Evolutionary conservation across 176 grass and related monocot genomes (phyloP), one percentile per base, ranked within the genome.

Genomic region (Typha latifolia): DNA sequence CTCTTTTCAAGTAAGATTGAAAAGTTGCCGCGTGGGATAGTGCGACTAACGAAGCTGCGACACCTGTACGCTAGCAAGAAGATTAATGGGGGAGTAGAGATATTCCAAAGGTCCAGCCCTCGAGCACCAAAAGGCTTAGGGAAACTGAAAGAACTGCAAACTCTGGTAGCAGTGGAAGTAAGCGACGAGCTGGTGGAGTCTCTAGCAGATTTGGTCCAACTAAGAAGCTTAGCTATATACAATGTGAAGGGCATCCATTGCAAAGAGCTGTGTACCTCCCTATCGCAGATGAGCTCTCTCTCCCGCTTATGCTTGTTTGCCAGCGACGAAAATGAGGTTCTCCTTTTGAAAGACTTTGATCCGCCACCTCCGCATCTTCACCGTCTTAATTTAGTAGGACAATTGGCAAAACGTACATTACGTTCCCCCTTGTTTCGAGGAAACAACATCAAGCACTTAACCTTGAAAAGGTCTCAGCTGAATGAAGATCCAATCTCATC

Each of bases 231-330:
- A 49, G 32, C 49, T n/a, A 64, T 90, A 77, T 63, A 50, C 61
- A 23, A 51, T 49, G 64, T 85, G 0, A 85, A 74, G n/a, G 66
- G 70, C 48, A 80, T 14, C 43, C 59, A 85, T 7, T 89, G 70
- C 37, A 23, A 24, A 65, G 48, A 76, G 29, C 23, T 82, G 63
- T 85, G 82, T 49, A 2, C 31, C 48, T 82, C 82, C 48, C 68
- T 90, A 73, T 85, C 79, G 31, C 76, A 77, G 71, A 70, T 90
- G 76, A 37, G 22, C 0, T 53, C 49, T 4, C 75, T 90, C 34
- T 48, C 62, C 29, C 72, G 7, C 34, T 71, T 90, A 29, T 3
- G 64, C 43, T 77, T 85, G 37, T 62, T 14, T 72, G 72, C 87
- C 3, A 77, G 24, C 48, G 55, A 76, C 3, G 72, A 85, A 55